These are phyloP conservation scores for Castanopsis chinensis DNA, from an alignment of 306 rosid genomes.

Conservation along the genomic window DNA sequence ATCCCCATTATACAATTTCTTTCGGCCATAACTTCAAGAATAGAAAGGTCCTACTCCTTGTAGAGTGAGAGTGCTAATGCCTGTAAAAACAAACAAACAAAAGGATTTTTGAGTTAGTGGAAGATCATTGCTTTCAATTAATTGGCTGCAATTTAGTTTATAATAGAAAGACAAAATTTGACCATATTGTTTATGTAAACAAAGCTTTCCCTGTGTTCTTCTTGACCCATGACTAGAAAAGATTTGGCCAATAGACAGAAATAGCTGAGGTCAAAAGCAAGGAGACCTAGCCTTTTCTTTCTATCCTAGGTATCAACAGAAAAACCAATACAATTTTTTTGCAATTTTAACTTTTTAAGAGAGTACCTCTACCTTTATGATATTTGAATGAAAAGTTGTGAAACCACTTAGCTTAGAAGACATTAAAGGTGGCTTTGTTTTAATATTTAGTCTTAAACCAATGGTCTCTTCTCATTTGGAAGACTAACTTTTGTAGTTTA, in stretches of 20 bases:
- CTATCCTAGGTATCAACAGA: conserved; percentile 1
- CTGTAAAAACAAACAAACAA: background rate
- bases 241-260: background rate
- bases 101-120: background rate
- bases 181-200: background rate
- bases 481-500: conserved; percentile 16
- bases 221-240: conserved; percentile 7
- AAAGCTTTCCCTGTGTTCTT: conserved; percentile 16
- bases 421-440: conserved; percentile 19
- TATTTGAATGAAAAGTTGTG: conserved; percentile 25
- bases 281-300: conserved; percentile 22
- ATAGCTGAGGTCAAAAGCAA: conserved; percentile 1
- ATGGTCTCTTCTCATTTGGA: conserved; percentile 19
- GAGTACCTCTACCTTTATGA: conserved; percentile 31
- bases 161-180: background rate
- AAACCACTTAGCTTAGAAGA: conserved; percentile 43
- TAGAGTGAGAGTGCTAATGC: no score
- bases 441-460: conserved; percentile 14
- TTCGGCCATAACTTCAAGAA: background rate
- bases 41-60: background rate
- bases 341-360: conserved; percentile 6
- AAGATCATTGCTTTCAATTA: background rate
- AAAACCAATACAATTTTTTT: conserved; percentile 8
- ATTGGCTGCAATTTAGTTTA: background rate
- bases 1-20: background rate